Percentiles rank a stretch among this genome's conserved stretches.
Evolutionary conservation across 23 red algal species (phyloP).

Genomic region (Gracilaria vermiculophylla): DNA sequence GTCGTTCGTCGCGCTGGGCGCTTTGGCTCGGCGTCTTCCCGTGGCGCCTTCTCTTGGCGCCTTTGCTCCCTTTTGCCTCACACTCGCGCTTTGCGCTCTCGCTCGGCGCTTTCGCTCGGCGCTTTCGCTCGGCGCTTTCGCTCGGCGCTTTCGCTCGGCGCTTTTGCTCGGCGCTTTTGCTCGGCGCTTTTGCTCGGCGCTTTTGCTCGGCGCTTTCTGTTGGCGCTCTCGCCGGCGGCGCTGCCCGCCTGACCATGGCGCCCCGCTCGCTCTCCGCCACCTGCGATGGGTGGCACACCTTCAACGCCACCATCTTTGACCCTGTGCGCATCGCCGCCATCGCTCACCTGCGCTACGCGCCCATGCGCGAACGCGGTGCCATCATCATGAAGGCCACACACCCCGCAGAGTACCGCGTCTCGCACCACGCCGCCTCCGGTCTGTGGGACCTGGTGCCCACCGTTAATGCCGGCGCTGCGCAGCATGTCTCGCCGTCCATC

Average conservation of each 20-base stretch:
- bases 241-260: not conserved
- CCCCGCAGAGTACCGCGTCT: not conserved
- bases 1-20: too few species aligned
- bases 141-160: too few species aligned
- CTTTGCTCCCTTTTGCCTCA: too few species aligned
- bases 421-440: slow-evolving; percentile 11
- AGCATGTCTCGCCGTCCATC: not conserved
- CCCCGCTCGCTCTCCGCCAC: slow-evolving; percentile 2
- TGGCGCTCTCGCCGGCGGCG: not conserved
- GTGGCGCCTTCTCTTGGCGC: too few species aligned
- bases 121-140: too few species aligned
- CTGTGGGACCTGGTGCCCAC: slow-evolving; percentile 7
- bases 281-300: slow-evolving; percentile 27
- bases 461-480: not conserved
- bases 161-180: too few species aligned
- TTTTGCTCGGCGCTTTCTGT: not conserved
- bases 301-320: slow-evolving; percentile 34
- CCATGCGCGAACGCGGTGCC: slow-evolving; percentile 13
- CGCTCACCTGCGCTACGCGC: slow-evolving; percentile 3
- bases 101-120: too few species aligned
- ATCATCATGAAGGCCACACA: slow-evolving; percentile 9
- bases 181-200: not conserved
- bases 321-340: slow-evolving; percentile 17
- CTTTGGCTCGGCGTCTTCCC: not conserved
- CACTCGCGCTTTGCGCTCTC: too few species aligned